These are phyloP conservation scores for Crinitomyces ghanaensis DNA, from an alignment of 805 yeast genomes.

Conservation along the genomic window DNA sequence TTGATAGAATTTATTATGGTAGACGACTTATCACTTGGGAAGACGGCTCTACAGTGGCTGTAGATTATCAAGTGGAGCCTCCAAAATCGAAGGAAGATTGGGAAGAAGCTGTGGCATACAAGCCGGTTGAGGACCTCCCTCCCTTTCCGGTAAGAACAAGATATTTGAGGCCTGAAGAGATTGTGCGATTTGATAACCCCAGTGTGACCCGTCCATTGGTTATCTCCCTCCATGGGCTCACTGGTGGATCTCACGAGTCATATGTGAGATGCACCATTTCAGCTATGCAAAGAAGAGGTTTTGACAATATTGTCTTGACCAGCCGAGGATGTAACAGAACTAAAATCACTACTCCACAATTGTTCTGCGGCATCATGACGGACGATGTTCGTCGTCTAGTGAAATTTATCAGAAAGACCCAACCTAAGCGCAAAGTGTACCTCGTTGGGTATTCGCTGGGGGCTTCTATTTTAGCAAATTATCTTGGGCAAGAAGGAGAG, in stretches of 20 bases:
- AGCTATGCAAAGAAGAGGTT: conserved; percentile 21
- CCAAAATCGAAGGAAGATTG: conserved; percentile 25
- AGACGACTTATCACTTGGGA: conserved; percentile 53
- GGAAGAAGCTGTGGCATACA: conserved; percentile 21
- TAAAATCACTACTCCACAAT: conserved; percentile 51
- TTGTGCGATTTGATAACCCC: conserved; percentile 19
- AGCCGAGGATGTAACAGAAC: conserved; percentile 70
- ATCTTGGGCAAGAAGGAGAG: conserved; percentile 52
- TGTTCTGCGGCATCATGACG: conserved; percentile 63
- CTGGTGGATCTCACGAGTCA: conserved; percentile 79
- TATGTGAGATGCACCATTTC: conserved; percentile 43
- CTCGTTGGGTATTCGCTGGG: conserved; percentile 78
- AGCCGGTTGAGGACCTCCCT: conserved; percentile 24
- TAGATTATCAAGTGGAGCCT: conserved; percentile 54
- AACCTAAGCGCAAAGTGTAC: conserved; percentile 55
- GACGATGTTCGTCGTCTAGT: conserved; percentile 54
- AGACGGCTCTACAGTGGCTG: conserved; percentile 65
- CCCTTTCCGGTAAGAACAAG: conserved; percentile 43
- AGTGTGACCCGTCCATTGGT: conserved; percentile 44
- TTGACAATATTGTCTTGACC: conserved; percentile 61
- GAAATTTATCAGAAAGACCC: conserved; percentile 35
- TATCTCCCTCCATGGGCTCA: conserved; percentile 61
- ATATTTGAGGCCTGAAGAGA: conserved; percentile 38
- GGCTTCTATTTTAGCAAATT: conserved; percentile 59
- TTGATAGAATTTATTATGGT: conserved; percentile 58